These are phyloP conservation scores for Forsythia suspensa DNA, from an alignment of 257 asterid genomes.

Conservation along the genomic window DNA sequence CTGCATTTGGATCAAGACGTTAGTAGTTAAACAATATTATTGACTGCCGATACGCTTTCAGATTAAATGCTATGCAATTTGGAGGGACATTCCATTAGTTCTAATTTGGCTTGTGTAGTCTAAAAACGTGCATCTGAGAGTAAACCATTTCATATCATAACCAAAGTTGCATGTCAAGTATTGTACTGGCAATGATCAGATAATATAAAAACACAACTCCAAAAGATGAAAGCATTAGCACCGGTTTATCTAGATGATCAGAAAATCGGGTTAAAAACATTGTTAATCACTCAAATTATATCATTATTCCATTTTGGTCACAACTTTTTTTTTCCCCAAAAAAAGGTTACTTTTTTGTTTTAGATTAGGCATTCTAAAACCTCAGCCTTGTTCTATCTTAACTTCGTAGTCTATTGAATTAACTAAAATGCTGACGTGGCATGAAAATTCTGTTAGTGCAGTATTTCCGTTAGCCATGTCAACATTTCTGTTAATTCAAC, in stretches of 20 bases:
- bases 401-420: no score
- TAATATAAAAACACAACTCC: neutral
- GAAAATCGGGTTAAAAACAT: neutral
- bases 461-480: no score
- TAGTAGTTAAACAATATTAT: neutral
- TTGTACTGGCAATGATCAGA: neutral
- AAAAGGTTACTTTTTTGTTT: no score
- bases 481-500: no score
- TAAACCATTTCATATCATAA: no score
- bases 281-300: no score
- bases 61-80: neutral
- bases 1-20: slow-evolving; percentile 27
- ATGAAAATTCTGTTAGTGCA: no score
- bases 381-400: no score
- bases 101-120: neutral
- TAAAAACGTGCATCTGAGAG: neutral
- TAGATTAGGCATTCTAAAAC: no score
- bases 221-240: neutral
- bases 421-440: no score
- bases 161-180: neutral
- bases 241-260: neutral
- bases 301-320: no score
- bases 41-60: neutral
- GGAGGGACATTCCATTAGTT: neutral
- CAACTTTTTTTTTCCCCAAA: no score